Evolutionary conservation across 768 basidiomycete genomes (phyloP), one percentile per base, ranked within the genome.

Genomic region (Paxillus involutus): DNA sequence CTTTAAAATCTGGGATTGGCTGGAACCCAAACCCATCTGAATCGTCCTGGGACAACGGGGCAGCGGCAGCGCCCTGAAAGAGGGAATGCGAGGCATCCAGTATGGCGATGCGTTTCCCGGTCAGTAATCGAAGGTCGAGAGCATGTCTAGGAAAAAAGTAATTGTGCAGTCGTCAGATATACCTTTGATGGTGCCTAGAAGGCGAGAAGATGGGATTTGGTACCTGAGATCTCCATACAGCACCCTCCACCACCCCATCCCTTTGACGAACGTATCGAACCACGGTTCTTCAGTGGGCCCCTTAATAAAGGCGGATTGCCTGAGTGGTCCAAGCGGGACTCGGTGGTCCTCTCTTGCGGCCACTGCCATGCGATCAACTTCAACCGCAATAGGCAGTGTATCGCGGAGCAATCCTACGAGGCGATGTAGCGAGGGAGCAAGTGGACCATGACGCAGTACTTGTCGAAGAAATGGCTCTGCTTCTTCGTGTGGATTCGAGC

Each of bases 211-310:
- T 16, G 64, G 73, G 2, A 26, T 3, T 26, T 26, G 6, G 21
- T 62, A 88, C 89, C 80, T 80, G 24, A 84, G 73, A 65, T 89
- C 83, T 7, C 82, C 78, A 53, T 89, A 89, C 44, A 91, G 68
- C 21, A 92, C 70, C 48, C 91, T 76, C 71, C 86, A 93, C 91
- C 91, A 93, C 3, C 87, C 88, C 47, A 86, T 84, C 11, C 86
- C 82, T 72, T 92, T 93, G 5, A 88, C 81, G 64, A 88, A 84
- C 17, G 81, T 80, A 59, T 88, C 86, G 19, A 91, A 74, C 59
- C 64, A 69, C 3, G 59, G 61, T 41, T 65, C 57, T 61, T 75
- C 40, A 41, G 58, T 36, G 8, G 32, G 24, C 26, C 39, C 52
- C 24, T 44, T 48, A 16, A 7, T 4, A 39, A 12, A 32, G 32